A percentile compares a stretch with the other conserved stretches of the same genome.
phyloP scores from a whole-genome alignment of 345 rosid genomes.

The Brassica juncea region DNA sequence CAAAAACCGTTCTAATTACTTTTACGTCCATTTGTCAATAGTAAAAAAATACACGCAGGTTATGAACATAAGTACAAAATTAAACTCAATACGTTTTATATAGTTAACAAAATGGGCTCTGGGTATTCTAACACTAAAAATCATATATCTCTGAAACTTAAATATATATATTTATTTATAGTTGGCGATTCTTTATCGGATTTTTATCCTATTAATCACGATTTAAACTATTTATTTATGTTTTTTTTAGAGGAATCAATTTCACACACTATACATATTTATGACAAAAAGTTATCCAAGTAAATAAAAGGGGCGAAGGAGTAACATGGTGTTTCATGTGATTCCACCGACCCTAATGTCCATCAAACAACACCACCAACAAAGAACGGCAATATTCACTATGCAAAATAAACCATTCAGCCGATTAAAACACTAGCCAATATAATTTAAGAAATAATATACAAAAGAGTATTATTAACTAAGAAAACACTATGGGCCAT shows the following conservation, averaged over 20 bases:
- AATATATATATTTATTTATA: background rate
- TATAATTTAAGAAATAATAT: background rate
- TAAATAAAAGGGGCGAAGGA: background rate
- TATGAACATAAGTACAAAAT: too few species aligned
- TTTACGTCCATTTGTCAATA: too few species aligned
- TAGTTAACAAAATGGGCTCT: too few species aligned
- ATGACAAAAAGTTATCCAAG: conserved; percentile 12
- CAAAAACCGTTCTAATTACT: too few species aligned
- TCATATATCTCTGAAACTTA: background rate
- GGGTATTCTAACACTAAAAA: background rate
- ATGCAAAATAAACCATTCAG: conserved; percentile 6
- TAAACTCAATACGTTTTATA: too few species aligned
- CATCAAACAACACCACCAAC: conserved; percentile 35
- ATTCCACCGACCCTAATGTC: conserved; percentile 29
- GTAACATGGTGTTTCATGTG: conserved; percentile 41
- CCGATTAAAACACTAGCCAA: conserved; percentile 31
- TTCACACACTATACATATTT: background rate
- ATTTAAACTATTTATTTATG: background rate
- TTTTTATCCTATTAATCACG: background rate
- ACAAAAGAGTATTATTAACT: too few species aligned
- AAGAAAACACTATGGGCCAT: conserved; percentile 14
- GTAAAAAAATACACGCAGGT: too few species aligned
- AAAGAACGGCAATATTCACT: conserved; percentile 34
- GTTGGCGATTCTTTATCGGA: background rate
- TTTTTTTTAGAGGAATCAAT: background rate